These are phyloP conservation scores for Sugiyamaella grinbergsii DNA, from an alignment of 1,139 yeast genomes.

Conservation along the genomic window DNA sequence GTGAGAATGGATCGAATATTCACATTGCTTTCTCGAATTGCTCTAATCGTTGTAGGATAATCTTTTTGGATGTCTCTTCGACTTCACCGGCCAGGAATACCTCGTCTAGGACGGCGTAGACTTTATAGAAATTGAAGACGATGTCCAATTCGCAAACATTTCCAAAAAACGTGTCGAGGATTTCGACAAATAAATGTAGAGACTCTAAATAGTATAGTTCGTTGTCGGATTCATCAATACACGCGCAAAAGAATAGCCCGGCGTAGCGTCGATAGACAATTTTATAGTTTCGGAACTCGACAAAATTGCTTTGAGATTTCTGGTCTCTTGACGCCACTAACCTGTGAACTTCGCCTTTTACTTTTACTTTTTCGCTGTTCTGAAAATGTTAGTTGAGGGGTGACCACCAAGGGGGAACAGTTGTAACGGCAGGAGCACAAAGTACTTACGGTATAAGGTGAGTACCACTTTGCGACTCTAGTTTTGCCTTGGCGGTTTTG, in stretches of 20 bases:
- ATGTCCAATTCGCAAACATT: slow-evolving; percentile 96
- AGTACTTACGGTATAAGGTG: slow-evolving; percentile 43
- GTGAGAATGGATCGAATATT: neutral
- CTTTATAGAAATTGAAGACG: slow-evolving; percentile 90
- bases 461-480: slow-evolving; percentile 81
- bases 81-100: slow-evolving; percentile 77
- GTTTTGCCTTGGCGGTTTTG: slow-evolving; percentile 94
- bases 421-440: too few relatives aligned
- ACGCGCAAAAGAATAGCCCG: slow-evolving; percentile 81
- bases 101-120: slow-evolving; percentile 89
- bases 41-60: slow-evolving; percentile 62
- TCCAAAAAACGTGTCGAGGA: slow-evolving; percentile 78
- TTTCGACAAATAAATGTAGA: slow-evolving; percentile 85
- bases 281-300: slow-evolving; percentile 61
- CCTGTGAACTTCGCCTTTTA: slow-evolving; percentile 73
- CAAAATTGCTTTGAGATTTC: slow-evolving; percentile 59
- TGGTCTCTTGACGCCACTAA: slow-evolving; percentile 81
- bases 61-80: slow-evolving; percentile 81
- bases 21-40: slow-evolving; percentile 43
- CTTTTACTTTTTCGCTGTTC: slow-evolving; percentile 56
- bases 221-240: slow-evolving; percentile 73
- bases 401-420: too few relatives aligned
- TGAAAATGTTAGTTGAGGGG: slow-evolving; percentile 23
- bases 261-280: slow-evolving; percentile 89
- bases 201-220: slow-evolving; percentile 83